These are phyloP conservation scores for Filobasidium floriforme DNA, from an alignment of 768 basidiomycete genomes.

Conservation along the genomic window DNA sequence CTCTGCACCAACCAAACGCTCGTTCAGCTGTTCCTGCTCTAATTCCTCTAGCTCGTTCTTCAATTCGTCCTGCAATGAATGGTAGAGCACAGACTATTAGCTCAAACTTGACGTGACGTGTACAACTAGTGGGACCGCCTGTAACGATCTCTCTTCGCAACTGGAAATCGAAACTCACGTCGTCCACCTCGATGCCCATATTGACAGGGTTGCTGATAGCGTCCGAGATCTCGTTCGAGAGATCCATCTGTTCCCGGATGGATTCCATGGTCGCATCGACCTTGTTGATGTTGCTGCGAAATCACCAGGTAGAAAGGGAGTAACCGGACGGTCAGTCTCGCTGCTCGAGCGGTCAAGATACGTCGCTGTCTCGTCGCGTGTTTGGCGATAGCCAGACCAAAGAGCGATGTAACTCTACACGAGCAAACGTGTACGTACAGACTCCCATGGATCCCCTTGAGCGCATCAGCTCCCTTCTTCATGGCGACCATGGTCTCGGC, in stretches of 20 bases:
- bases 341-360: no score
- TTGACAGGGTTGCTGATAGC: conserved; percentile 68
- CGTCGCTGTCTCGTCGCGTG: neutral
- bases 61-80: conserved; percentile 62
- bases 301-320: neutral
- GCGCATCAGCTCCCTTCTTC: conserved; percentile 86
- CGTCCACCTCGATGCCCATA: conserved; percentile 58
- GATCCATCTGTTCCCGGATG: conserved; percentile 81
- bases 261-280: conserved; percentile 82
- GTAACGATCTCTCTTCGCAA: no score
- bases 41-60: conserved; percentile 72
- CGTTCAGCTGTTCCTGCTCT: conserved; percentile 80
- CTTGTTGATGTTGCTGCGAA: conserved; percentile 65
- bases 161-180: conserved; percentile 52
- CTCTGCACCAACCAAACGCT: conserved; percentile 74
- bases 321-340: neutral
- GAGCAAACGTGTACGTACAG: conserved; percentile 54
- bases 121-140: no score
- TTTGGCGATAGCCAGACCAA: neutral
- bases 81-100: no score
- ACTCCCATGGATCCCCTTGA: conserved; percentile 79
- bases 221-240: conserved; percentile 86
- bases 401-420: no score
- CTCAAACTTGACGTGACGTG: neutral
- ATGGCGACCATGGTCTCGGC: conserved; percentile 94